Evolutionary conservation across 2,329 filamentous ascomycete genomes (phyloP).

Genomic region (Allantophomopsis cytisporea): DNA sequence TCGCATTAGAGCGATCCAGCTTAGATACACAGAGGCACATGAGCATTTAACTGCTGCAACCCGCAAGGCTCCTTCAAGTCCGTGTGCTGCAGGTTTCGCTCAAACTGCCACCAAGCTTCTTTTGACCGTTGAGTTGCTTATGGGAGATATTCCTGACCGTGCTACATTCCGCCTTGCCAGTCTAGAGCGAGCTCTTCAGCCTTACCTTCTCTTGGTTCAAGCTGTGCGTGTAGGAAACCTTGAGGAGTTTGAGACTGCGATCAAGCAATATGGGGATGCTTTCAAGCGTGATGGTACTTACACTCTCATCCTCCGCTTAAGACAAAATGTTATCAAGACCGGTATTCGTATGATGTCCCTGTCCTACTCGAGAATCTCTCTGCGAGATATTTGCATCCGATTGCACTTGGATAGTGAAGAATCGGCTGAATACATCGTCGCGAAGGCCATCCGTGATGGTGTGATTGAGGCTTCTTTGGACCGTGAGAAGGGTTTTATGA

Average conservation of each 20-base stretch:
- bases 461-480: slow-evolving; percentile 94
- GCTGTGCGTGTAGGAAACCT: slow-evolving; percentile 94
- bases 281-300: slow-evolving; percentile 94
- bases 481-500: slow-evolving; percentile 93
- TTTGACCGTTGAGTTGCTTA: slow-evolving; percentile 88
- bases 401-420: slow-evolving; percentile 90
- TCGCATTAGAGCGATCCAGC: slow-evolving; percentile 88
- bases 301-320: slow-evolving; percentile 82
- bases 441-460: slow-evolving; percentile 93
- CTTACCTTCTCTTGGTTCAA: slow-evolving; percentile 88
- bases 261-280: slow-evolving; percentile 65
- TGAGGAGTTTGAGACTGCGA: slow-evolving; percentile 80
- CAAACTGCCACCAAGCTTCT: slow-evolving; percentile 95
- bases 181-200: slow-evolving; percentile 76
- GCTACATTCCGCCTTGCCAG: slow-evolving; percentile 83
- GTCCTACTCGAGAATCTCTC: slow-evolving; percentile 92
- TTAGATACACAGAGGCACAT: slow-evolving; percentile 94
- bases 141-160: slow-evolving; percentile 96
- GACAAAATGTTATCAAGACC: slow-evolving; percentile 99
- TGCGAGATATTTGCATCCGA: slow-evolving; percentile 93
- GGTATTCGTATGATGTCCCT: slow-evolving; percentile 98
- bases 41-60: slow-evolving; percentile 88
- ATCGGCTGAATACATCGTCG: slow-evolving; percentile 97
- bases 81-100: slow-evolving; percentile 84
- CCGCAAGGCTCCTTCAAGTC: slow-evolving; percentile 83